phyloP scores from a whole-genome alignment of 257 asterid species.

The Fraxinus pennsylvanica region DNA sequence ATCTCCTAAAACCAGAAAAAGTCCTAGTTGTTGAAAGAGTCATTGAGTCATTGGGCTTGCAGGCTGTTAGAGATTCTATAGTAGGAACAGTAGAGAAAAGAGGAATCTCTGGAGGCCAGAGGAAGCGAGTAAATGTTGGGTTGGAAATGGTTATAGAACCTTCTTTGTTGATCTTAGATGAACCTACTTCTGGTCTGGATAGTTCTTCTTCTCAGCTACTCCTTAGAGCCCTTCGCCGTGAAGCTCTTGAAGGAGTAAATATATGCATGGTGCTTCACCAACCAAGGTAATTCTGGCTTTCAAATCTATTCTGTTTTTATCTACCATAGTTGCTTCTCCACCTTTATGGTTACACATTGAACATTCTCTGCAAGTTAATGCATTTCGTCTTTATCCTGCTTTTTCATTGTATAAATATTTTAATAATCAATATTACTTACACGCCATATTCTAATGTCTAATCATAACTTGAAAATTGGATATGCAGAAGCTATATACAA shows the following conservation, averaged over 20 bases:
- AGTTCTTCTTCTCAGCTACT: slow-evolving; percentile 91
- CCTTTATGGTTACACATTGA: background rate
- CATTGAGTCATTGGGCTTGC: slow-evolving; percentile 89
- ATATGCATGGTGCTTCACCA: slow-evolving; percentile 98
- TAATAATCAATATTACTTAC: background rate
- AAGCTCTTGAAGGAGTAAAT: slow-evolving; percentile 98
- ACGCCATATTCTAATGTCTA: background rate
- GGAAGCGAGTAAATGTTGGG: slow-evolving; percentile 96
- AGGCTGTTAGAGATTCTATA: slow-evolving; percentile 81
- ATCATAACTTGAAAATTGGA: background rate
- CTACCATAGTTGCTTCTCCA: background rate
- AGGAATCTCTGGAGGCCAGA: slow-evolving; percentile 99
- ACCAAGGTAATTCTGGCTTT: slow-evolving; percentile 62
- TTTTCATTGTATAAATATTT: background rate
- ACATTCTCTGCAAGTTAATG: background rate
- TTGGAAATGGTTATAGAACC: slow-evolving; percentile 99
- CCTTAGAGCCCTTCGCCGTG: slow-evolving; percentile 95
- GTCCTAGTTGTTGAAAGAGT: slow-evolving; percentile 92
- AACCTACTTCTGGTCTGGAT: slow-evolving; percentile 98
- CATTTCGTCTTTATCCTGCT: background rate
- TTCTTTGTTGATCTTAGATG: slow-evolving; percentile 90
- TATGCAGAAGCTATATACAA: background rate
- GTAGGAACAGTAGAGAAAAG: slow-evolving; percentile 97
- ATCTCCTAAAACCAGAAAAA: slow-evolving; percentile 72
- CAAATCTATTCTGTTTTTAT: background rate